Evolutionary conservation across 495 filamentous ascomycete genomes (phyloP).

Genomic region (Penicillium ochrochloron): DNA sequence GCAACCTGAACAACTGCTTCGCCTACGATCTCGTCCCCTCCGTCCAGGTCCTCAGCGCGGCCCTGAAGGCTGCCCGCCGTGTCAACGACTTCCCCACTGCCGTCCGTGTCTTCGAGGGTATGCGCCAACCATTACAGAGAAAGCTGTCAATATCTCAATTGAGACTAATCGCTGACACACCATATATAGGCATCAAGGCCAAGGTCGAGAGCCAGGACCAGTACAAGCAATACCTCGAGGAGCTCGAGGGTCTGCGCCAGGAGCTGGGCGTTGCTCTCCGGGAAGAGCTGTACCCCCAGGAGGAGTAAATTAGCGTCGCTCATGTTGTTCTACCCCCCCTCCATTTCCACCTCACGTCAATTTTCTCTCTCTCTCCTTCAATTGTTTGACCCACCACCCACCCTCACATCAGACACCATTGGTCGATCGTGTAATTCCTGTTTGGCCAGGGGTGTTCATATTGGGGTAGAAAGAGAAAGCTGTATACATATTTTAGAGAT

Average conservation of each 20-base stretch:
- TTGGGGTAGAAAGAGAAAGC: constrained; percentile 48
- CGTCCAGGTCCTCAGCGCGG: constrained; percentile 86
- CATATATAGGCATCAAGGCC: constrained; percentile 83
- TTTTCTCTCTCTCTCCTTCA: constrained; percentile 31
- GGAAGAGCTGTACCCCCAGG: constrained; percentile 92
- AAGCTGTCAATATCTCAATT: background rate
- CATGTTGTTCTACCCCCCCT: constrained; percentile 23
- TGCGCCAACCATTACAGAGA: constrained; percentile 18
- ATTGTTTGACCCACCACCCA: constrained; percentile 23
- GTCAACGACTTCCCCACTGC: constrained; percentile 99
- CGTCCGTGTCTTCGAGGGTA: constrained; percentile 97
- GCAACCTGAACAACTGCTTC: constrained; percentile 99
- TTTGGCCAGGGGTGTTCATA: constrained; percentile 28
- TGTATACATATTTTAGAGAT: constrained; percentile 55
- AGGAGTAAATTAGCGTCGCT: constrained; percentile 51
- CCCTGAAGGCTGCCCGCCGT: constrained; percentile 86
- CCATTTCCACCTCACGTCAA: constrained; percentile 26
- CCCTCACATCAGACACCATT: constrained; percentile 19
- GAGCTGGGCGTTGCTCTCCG: constrained; percentile 91
- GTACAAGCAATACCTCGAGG: constrained; percentile 95
- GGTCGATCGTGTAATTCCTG: constrained; percentile 18
- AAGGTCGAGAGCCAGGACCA: constrained; percentile 98
- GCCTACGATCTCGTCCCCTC: constrained; percentile 99
- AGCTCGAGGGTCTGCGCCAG: constrained; percentile 89
- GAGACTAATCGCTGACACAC: constrained; percentile 22